Evolutionary conservation across 2,329 filamentous ascomycete species (phyloP), one percentile per base, ranked within the genome.

Genomic region (Calonectria leucothoes): DNA sequence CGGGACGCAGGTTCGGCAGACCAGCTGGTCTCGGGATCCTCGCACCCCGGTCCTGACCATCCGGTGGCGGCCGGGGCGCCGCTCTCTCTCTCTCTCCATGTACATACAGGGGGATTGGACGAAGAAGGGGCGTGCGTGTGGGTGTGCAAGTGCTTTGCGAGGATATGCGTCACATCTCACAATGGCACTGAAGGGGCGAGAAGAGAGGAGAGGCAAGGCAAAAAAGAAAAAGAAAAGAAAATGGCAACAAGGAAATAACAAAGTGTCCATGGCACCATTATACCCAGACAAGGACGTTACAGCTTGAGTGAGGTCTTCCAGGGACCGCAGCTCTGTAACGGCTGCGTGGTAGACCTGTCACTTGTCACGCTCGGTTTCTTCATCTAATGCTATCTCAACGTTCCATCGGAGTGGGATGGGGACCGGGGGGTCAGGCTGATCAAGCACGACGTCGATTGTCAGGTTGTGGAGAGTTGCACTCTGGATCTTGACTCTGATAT

Each of bases 51-150:
- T 75, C 72, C 71, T 10, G 39, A 33, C 65, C 42, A 69, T 74
- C 74, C 75, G 75, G 63, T 74, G 75, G 70, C 14, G 67, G 25
- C 71, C 75, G 75, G 66, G 73, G 42, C 66, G 57, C 65, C 27
- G 42, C 66, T 64, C 59, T 25, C n/a, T n/a, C n/a, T n/a, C n/a
- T n/a, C n/a, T n/a, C n/a, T n/a, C n/a, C n/a, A n/a, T n/a, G n/a
- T n/a, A n/a, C n/a, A n/a, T n/a, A 31, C 69, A 65, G 63, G 63
- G 49, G 49, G 48, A n/a, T 48, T 42, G 49, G 69, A 42, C 15
- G 59, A 63, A 45, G 42, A 45, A 45, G 42, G 42, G 37, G 48
- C n/a, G n/a, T n/a, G n/a, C n/a, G n/a, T n/a, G n/a, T n/a, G n/a
- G 27, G 35, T 17, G 35, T 35, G 17, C 31, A 12, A 63, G 51